phyloP scores from a whole-genome alignment of 805 yeast species.

The Candida fluviatilis region DNA sequence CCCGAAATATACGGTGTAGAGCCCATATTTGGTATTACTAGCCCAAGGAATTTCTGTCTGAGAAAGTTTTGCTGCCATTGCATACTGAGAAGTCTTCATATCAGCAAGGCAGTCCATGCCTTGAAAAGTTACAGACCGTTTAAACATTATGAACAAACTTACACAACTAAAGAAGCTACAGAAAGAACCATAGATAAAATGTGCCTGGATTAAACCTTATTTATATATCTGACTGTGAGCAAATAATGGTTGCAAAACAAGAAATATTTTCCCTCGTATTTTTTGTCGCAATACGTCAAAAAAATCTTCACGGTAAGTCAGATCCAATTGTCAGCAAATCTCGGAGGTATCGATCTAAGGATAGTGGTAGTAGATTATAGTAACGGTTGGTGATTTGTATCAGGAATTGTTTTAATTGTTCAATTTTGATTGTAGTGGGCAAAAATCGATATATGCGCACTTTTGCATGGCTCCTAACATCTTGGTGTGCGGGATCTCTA shows the following conservation, averaged over 20 bases:
- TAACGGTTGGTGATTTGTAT: too few species aligned
- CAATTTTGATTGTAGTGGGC: too few species aligned
- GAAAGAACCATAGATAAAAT: background rate
- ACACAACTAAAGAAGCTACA: background rate
- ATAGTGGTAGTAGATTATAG: too few species aligned
- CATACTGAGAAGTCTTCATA: conserved; percentile 18
- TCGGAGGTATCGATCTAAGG: too few species aligned
- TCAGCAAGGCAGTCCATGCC: conserved; percentile 40
- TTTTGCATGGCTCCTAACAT: too few species aligned
- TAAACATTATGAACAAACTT: conserved; percentile 1
- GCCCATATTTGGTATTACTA: conserved; percentile 28
- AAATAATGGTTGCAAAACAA: conserved; percentile 1
- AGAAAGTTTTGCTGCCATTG: conserved; percentile 15
- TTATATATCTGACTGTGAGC: background rate
- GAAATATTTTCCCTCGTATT: background rate
- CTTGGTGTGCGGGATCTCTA: too few species aligned
- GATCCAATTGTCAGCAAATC: background rate
- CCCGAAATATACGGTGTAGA: conserved; percentile 37
- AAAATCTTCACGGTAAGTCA: background rate
- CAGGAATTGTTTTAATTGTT: too few species aligned
- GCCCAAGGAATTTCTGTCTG: conserved; percentile 28
- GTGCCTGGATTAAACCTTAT: too few species aligned
- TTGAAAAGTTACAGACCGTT: conserved; percentile 19
- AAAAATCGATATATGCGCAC: too few species aligned
- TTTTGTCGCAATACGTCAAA: background rate